Conservation (phyloP, 192 early-diverging fungal genomes). For the Rhizoclosmatium globosum region DNA sequence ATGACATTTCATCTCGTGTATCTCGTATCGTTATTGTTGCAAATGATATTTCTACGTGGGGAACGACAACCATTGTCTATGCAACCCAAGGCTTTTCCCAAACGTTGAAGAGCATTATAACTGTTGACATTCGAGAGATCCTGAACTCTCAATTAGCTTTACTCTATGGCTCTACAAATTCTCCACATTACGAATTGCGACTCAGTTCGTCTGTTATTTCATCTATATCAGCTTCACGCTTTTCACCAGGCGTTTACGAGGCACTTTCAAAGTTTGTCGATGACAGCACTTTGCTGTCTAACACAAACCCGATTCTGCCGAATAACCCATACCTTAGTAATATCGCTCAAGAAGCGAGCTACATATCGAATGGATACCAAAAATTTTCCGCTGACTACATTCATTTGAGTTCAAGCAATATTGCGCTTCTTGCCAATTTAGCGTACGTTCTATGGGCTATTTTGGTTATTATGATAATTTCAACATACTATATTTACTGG, state of each 20-base stretch:
- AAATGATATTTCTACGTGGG: constrained; percentile 7
- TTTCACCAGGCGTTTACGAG: constrained; percentile 6
- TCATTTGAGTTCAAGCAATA: not conserved
- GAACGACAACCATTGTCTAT: constrained; percentile 4
- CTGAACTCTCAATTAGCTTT: constrained; percentile 10
- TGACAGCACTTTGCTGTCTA: not conserved
- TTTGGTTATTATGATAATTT: constrained; percentile 16
- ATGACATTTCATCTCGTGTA: not conserved
- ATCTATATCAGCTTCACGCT: not conserved
- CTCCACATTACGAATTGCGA: constrained; percentile 14
- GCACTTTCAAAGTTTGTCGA: constrained; percentile 24
- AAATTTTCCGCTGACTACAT: constrained; percentile 12
- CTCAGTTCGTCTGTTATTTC: not conserved
- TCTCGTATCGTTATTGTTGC: constrained; percentile 3
- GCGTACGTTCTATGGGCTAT: constrained; percentile 17
- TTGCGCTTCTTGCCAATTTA: constrained; percentile 9
- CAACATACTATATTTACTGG: constrained; percentile 39
- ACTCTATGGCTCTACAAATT: constrained; percentile 28
- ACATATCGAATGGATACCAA: constrained; percentile 8
- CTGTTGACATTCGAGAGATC: constrained; percentile 7
- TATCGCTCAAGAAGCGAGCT: not conserved
- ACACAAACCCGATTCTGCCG: constrained; percentile 12
- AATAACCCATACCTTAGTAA: not conserved
- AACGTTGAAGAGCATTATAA: not conserved
- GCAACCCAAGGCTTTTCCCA: not conserved